Percentiles rank a stretch among this genome's conserved stretches.
Conservation (phyloP, 148 eudicot genomes). For the Heliamphora exappendiculata region DNA sequence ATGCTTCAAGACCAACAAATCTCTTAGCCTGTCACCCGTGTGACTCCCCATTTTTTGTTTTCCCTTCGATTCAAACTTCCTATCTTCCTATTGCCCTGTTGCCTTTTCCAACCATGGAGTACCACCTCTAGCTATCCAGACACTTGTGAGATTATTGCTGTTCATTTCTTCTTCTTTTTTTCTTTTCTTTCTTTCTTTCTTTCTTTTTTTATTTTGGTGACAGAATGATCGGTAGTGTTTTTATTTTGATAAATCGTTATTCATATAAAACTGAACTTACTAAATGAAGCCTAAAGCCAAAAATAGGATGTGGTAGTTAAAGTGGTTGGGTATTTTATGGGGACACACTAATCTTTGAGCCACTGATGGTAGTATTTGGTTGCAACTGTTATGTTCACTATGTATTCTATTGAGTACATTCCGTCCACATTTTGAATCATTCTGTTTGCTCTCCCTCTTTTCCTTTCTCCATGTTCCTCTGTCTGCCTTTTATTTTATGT, state of each 20-base stretch:
- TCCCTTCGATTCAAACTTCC: neutral
- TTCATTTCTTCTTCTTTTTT: neutral
- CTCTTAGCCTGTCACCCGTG: neutral
- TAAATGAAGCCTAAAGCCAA: neutral
- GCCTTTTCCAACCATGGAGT: neutral
- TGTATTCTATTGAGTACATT: neutral
- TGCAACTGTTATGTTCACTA: neutral
- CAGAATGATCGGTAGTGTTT: neutral
- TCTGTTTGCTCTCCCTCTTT: neutral
- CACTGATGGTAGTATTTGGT: neutral
- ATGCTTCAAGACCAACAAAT: too few relatives aligned
- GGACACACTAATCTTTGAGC: neutral
- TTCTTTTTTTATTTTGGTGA: neutral
- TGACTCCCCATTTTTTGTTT: neutral
- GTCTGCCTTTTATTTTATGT: neutral
- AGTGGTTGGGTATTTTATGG: neutral
- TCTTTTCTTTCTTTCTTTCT: too few relatives aligned
- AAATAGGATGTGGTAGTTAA: neutral
- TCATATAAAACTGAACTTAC: neutral
- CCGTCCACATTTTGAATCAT: neutral
- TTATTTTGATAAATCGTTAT: neutral
- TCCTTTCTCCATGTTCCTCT: neutral
- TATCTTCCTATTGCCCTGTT: neutral
- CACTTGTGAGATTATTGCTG: neutral
- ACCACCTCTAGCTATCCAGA: neutral